Percentiles rank a stretch among this genome's conserved stretches.
Conservation (phyloP, 345 rosid genomes). For the Turritis glabra region DNA sequence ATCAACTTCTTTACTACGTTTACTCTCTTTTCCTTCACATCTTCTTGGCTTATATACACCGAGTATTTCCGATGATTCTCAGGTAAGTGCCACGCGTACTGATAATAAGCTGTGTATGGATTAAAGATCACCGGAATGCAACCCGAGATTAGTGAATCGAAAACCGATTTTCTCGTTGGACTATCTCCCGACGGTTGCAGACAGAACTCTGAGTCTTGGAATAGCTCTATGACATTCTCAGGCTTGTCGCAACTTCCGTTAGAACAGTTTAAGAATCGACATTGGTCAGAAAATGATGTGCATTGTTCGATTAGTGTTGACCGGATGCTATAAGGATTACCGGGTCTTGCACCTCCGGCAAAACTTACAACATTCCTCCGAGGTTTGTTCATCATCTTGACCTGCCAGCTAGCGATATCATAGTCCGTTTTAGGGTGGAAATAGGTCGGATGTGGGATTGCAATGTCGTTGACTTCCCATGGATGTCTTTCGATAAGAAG, state of each 20-base stretch:
- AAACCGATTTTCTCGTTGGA: conserved; percentile 56
- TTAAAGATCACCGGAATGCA: conserved; percentile 76
- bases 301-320: conserved; percentile 62
- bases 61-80: conserved; percentile 61
- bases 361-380: conserved; percentile 57
- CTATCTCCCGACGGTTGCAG: conserved; percentile 82
- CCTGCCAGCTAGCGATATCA: conserved; percentile 63
- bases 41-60: conserved; percentile 62
- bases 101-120: conserved; percentile 75
- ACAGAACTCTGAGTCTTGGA: conserved; percentile 72
- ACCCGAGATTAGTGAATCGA: conserved; percentile 75
- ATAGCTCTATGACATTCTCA: conserved; percentile 40
- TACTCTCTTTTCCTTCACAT: conserved; percentile 54
- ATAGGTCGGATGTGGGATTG: conserved; percentile 76
- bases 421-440: conserved; percentile 68
- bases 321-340: conserved; percentile 54
- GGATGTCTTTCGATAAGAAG: conserved; percentile 78
- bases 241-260: conserved; percentile 56
- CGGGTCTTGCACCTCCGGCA: conserved; percentile 70
- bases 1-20: conserved; percentile 55
- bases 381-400: conserved; percentile 39
- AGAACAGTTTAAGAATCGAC: conserved; percentile 53
- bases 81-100: conserved; percentile 84
- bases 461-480: conserved; percentile 70
- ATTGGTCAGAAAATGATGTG: conserved; percentile 35